Conservation (phyloP, 768 basidiomycete species). For the Hericium alpestre region DNA sequence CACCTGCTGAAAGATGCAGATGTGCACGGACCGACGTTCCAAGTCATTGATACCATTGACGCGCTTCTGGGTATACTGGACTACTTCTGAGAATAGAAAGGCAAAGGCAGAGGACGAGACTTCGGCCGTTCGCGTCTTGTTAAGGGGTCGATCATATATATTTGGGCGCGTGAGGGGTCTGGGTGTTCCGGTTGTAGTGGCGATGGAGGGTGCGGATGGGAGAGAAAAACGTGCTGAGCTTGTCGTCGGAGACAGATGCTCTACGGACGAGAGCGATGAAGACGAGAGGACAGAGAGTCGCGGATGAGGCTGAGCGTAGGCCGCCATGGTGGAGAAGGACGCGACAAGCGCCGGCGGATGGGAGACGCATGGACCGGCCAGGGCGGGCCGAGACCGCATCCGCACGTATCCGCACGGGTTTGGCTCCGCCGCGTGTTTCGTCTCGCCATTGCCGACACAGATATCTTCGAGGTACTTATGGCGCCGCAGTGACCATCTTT, state of each 20-base stretch:
- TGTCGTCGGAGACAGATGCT: constrained; percentile 42
- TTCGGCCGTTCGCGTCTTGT: constrained; percentile 78
- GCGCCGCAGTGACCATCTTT: not conserved
- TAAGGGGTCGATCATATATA: constrained; percentile 84
- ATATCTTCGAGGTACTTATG: too few relatives aligned
- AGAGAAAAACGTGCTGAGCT: constrained; percentile 64
- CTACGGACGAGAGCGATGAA: constrained; percentile 39
- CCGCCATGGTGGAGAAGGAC: constrained; percentile 24
- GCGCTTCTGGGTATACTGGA: constrained; percentile 93
- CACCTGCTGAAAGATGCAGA: not conserved
- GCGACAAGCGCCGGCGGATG: not conserved
- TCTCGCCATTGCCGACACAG: too few relatives aligned
- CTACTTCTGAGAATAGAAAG: constrained; percentile 87
- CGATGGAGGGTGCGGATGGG: constrained; percentile 43
- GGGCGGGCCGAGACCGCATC: not conserved
- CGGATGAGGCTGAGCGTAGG: constrained; percentile 50
- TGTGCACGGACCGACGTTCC: constrained; percentile 65
- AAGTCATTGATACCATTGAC: constrained; percentile 92
- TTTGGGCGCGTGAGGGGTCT: constrained; percentile 42
- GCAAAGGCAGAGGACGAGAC: constrained; percentile 75
- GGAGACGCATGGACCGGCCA: not conserved
- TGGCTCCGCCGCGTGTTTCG: too few relatives aligned
- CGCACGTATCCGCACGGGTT: too few relatives aligned
- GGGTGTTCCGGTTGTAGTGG: constrained; percentile 28
- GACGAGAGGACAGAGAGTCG: constrained; percentile 60